Evolutionary conservation across 1,139 yeast species (phyloP), one percentile per base, ranked within the genome.

Genomic region (Blastobotrys raffinosifermentans): DNA sequence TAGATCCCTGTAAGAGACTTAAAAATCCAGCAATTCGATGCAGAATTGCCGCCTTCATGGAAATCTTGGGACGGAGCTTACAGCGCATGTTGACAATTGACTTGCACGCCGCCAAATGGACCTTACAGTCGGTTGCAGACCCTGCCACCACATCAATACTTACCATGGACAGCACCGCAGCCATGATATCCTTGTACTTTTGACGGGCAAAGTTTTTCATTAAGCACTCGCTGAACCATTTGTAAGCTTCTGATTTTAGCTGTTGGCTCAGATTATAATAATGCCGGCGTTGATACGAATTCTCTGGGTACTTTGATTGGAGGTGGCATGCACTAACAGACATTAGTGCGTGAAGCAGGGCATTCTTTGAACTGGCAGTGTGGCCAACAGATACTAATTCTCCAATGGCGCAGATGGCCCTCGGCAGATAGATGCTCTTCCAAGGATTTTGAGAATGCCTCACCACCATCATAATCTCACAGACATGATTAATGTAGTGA

Each of bases 101-200:
- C 43, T 85, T 91, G 63, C 94, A 83, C 54, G 87, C 77, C 37
- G 77, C 73, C 39, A 86, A 67, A 58, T 85, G 84, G 42, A 77
- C 72, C 44, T 77, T 77, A 50, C 94, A 84, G 49, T 84, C 94
- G 43, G 81, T 80, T 93, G 83, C 84, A 1, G 93, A 80, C 1
- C 96, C 95, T 84, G 94, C 82, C 6, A 84, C 91, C 40, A 84
- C 79, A 61, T 86, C 95, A 39, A 86, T 85, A 16, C 89, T 78
- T 35, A 80, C 84, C 94, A 86, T 84, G 2, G 93, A 79, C 62
- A 86, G 69, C 15, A 85, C 80, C 0, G 94, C 93, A 35, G 87
- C 82, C 25, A 86, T 61, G 4, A 85, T 84, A 55, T 86, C 95
- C 55, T 86, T 85, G 57, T 85, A 85, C 55, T 82, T 80, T 50